These are phyloP conservation scores for Angomonas ambiguus DNA, from an alignment of 208 protist genomes.

Conservation along the genomic window DNA sequence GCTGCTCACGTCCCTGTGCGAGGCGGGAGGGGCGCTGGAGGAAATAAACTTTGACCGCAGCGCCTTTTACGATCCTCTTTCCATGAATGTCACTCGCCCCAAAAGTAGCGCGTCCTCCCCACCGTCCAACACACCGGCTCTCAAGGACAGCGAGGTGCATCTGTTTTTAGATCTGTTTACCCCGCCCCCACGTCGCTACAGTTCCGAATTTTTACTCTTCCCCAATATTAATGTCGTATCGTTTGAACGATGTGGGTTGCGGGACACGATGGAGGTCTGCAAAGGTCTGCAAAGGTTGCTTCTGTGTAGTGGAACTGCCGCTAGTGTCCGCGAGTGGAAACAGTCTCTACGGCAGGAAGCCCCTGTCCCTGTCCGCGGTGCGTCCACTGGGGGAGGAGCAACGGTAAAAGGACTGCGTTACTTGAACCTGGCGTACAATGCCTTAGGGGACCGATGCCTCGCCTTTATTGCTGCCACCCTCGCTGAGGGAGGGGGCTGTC, in stretches of 20 bases:
- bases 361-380: too few relatives aligned
- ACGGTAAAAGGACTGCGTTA: background rate
- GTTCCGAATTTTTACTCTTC: background rate
- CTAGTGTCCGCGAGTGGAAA: background rate
- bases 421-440: background rate
- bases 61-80: too few relatives aligned
- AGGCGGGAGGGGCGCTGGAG: background rate
- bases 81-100: too few relatives aligned
- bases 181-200: background rate
- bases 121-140: too few relatives aligned
- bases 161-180: background rate
- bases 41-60: background rate
- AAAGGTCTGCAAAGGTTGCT: background rate
- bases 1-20: background rate
- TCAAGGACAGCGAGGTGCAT: background rate
- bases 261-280: background rate
- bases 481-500: background rate
- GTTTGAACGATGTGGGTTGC: background rate
- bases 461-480: conserved; percentile 1
- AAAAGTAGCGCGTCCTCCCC: too few relatives aligned
- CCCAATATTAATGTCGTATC: background rate
- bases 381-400: too few relatives aligned
- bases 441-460: background rate
- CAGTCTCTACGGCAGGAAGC: background rate
- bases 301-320: background rate